Evolutionary conservation across 176 grass and related monocot species (phyloP), one percentile per base, ranked within the genome.

Genomic region (Chrysopogon serrulatus): DNA sequence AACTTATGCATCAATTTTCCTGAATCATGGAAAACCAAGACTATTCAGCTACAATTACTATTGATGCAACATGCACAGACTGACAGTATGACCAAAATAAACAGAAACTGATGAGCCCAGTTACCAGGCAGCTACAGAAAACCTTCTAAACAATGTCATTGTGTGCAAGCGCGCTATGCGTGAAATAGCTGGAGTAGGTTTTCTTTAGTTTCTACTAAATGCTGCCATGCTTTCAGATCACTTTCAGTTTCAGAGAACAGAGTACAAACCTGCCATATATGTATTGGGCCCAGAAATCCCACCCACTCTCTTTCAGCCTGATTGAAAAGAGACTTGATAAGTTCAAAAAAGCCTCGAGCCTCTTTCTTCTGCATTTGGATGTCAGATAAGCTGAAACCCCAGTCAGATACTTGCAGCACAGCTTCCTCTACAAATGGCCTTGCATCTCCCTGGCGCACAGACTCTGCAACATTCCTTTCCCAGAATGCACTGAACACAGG

Each of bases 231-330:
- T 71, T 81, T 4, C 0, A 23, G 51, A 65, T 56, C 51, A 26
- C 10, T 26, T 68, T 33, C 13, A 23, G 33, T 53, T 80, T 21
- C 48, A 72, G 47, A 5, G 4, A 79, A 81, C 48, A 17, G 21
- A 73, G 18, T 26, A 87, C 84, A 30, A 60, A 99, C 96, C 96
- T 99, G 96, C 96, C 96, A 99, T 30, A 99, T 90, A 56, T 99
- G 96, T 88, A 99, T 96, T 61, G 93, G 96, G 51, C 96, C 82
- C 63, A 99, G 87, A 92, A 99, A 99, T 68, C 96, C 96, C 23
- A 92, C 79, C 93, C 93, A 96, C 78, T 96, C 93, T 39, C 68
- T 84, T 54, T 99, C 96, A 87, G 62, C 86, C 24, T 91, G 85
- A 60, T 60, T 87, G 65, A 92, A 90, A 7, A 99, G 73, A 83